Conservation (phyloP, 495 filamentous ascomycete genomes). For the Penicillium daleae region DNA sequence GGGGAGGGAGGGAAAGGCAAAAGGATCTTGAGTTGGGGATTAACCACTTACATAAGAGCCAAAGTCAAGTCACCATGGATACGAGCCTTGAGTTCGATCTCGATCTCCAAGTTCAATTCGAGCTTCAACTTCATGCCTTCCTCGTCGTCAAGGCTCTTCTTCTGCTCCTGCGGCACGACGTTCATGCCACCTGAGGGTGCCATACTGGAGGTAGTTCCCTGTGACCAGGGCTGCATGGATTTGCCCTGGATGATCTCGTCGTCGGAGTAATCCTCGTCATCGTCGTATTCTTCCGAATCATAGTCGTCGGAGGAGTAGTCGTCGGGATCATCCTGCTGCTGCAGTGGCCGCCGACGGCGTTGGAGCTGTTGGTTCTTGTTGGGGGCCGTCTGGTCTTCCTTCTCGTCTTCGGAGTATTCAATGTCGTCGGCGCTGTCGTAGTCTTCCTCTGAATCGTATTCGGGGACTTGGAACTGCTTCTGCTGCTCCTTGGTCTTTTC, state of each 20-base stretch:
- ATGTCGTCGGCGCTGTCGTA: conserved; percentile 42
- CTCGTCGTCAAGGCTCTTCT: conserved; percentile 42
- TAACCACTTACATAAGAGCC: conserved; percentile 74
- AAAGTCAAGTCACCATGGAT: conserved; percentile 89
- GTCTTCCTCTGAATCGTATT: conserved; percentile 45
- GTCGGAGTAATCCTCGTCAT: conserved; percentile 43
- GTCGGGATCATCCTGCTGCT: conserved; percentile 29
- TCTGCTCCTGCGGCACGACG: conserved; percentile 27
- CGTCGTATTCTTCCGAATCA: conserved; percentile 47
- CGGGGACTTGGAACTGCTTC: conserved; percentile 37
- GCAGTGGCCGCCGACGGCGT: conserved; percentile 23
- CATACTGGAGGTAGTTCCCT: conserved; percentile 16
- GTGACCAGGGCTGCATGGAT: conserved; percentile 49
- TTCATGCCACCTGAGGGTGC: conserved; percentile 39
- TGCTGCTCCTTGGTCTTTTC: conserved; percentile 44
- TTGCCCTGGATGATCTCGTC: conserved; percentile 30
- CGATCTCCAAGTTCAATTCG: conserved; percentile 85
- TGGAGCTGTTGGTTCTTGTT: conserved; percentile 39
- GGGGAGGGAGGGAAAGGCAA: neutral
- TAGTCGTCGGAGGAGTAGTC: conserved; percentile 58
- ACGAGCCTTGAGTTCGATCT: conserved; percentile 85
- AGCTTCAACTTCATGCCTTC: conserved; percentile 70
- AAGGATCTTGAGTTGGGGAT: neutral
- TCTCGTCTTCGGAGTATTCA: conserved; percentile 35
- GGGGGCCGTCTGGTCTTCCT: conserved; percentile 23